These are phyloP conservation scores for Ziziphus jujuba DNA, from an alignment of 306 rosid species.

Conservation along the genomic window DNA sequence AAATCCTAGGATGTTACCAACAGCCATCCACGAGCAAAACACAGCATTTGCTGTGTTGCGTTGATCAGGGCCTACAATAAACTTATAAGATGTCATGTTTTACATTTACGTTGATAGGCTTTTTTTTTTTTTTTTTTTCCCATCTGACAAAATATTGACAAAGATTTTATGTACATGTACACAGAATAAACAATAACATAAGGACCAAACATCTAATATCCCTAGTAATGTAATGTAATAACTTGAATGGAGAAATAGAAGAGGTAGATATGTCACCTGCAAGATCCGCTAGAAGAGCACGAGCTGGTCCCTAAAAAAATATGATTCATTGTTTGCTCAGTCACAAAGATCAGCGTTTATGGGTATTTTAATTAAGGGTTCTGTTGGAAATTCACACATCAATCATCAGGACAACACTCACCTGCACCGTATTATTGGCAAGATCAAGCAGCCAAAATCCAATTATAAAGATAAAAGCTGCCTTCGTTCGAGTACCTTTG, in stretches of 20 bases:
- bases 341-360: not conserved
- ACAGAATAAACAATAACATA: not conserved
- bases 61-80: slow-evolving; percentile 80
- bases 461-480: slow-evolving; percentile 80
- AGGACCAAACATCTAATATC: not conserved
- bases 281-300: slow-evolving; percentile 98
- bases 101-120: not conserved
- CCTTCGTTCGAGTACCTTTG: slow-evolving; percentile 91
- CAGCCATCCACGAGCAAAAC: slow-evolving; percentile 99
- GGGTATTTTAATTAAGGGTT: not conserved
- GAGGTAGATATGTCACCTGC: slow-evolving; percentile 50
- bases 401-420: slow-evolving; percentile 33
- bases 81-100: slow-evolving; percentile 3
- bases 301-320: slow-evolving; percentile 87
- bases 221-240: not conserved
- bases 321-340: slow-evolving; percentile 19
- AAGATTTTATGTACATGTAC: not conserved
- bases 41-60: slow-evolving; percentile 88
- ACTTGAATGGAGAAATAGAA: not conserved
- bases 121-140: too few species aligned
- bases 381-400: slow-evolving; percentile 4
- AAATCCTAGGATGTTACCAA: slow-evolving; percentile 94
- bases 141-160: not conserved
- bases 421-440: slow-evolving; percentile 99
- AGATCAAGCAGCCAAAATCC: slow-evolving; percentile 99